phyloP scores from a whole-genome alignment of 768 basidiomycete genomes.

The Clitopilus hobsonii region DNA sequence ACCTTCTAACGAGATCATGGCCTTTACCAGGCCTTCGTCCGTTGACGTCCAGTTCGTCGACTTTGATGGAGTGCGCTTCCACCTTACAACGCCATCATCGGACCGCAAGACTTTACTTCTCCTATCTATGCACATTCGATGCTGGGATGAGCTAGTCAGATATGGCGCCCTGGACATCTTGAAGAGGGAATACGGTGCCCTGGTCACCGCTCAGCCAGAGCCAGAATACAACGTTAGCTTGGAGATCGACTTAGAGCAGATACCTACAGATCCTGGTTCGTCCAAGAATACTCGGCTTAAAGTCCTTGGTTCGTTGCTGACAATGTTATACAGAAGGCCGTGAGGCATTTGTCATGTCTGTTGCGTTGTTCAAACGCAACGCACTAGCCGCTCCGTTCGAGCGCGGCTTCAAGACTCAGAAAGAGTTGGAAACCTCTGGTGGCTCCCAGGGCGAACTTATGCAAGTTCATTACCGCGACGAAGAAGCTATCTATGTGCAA shows the following conservation, averaged over 20 bases:
- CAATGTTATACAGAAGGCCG: slow-evolving; percentile 58
- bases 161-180: slow-evolving; percentile 84
- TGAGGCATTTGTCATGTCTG: slow-evolving; percentile 71
- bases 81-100: slow-evolving; percentile 66
- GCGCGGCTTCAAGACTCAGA: slow-evolving; percentile 77
- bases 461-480: slow-evolving; percentile 91
- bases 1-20: neutral
- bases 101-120: slow-evolving; percentile 77
- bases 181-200: slow-evolving; percentile 74
- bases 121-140: slow-evolving; percentile 95
- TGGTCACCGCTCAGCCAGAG: slow-evolving; percentile 67
- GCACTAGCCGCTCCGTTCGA: slow-evolving; percentile 95
- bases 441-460: slow-evolving; percentile 76
- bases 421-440: slow-evolving; percentile 72
- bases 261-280: slow-evolving; percentile 77
- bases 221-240: slow-evolving; percentile 88
- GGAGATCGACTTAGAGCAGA: slow-evolving; percentile 80
- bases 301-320: no score
- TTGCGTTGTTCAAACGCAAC: slow-evolving; percentile 87
- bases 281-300: no score
- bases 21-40: slow-evolving; percentile 72
- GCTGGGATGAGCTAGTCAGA: slow-evolving; percentile 89
- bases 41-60: slow-evolving; percentile 97
- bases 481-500: slow-evolving; percentile 95
- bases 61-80: slow-evolving; percentile 95